Evolutionary conservation across 129 eudicot species (phyloP), one percentile per base, ranked within the genome.

Genomic region (Tagetes erecta): DNA sequence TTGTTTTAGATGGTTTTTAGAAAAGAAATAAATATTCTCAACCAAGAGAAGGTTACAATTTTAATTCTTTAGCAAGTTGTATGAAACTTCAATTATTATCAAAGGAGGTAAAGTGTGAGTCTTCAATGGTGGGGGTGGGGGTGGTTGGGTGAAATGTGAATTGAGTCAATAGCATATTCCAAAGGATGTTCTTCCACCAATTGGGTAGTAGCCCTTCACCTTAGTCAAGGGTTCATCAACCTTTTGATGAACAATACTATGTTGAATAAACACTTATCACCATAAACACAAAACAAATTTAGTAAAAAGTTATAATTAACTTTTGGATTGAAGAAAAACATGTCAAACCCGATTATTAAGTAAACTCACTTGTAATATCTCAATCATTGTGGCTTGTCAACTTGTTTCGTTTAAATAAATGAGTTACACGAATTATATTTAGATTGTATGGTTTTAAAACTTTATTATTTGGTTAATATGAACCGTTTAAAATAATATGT

Each of bases 151-250:
- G 45, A 69, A 20, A 13, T 40, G 9, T 13, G 27, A 20, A 20
- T 20, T 20, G 27, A 20, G 27, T 52, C 37, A 67, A 51, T 44
- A 7, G 73, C 73, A 79, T 71, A 79, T 79, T 79, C 82, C 68
- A 72, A 71, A 72, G 78, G 46, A 71, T 79, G 78, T 72, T 59
- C 73, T 71, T 72, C 72, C 68, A 71, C 67, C 40, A 77, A 71
- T 39, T 30, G 51, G 40, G 6, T 34, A 41, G 41, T 36, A 72
- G 58, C 78, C 72, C 68, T 79, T 79, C 78, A 78, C 60, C 67
- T 71, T 40, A 10, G 59, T 78, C 82, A 78, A 78, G 3, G 67
- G 78, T 64, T 78, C 73, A 63, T 51, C 73, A 41, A 42, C 74
- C 33, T 60, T 55, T 60, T 27, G 47, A 36, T 34, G 57, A 51